Percentiles rank a stretch among this genome's conserved stretches.
phyloP scores from a whole-genome alignment of 441 rosid species.

The California macrophylla region DNA sequence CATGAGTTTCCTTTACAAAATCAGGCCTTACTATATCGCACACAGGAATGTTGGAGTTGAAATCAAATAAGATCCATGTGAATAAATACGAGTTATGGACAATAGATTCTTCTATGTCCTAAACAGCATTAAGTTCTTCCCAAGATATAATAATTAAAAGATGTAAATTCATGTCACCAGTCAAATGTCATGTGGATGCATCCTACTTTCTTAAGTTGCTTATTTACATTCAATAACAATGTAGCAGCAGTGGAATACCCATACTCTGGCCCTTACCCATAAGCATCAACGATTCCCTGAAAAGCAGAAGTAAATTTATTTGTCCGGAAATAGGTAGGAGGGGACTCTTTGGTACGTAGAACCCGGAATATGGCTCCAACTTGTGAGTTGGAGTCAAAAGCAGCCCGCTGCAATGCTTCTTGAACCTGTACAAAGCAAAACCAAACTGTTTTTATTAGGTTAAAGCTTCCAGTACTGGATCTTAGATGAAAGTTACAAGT shows the following conservation, averaged over 20 bases:
- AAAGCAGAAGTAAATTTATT: conserved; percentile 64
- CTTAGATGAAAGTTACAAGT: background rate
- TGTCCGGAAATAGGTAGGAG: conserved; percentile 66
- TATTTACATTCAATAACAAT: background rate
- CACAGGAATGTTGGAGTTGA: background rate
- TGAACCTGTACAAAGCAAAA: conserved; percentile 40
- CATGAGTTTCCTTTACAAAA: background rate
- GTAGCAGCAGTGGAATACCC: background rate
- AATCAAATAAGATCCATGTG: background rate
- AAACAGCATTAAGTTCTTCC: background rate
- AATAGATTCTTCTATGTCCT: background rate
- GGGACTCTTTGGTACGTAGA: conserved; percentile 50
- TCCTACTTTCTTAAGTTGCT: background rate
- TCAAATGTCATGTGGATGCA: background rate
- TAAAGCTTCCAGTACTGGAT: background rate
- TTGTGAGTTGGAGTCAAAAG: conserved; percentile 60
- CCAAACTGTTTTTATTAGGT: background rate
- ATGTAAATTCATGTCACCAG: background rate
- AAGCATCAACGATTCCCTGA: conserved; percentile 78
- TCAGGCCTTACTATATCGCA: background rate
- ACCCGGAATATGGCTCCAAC: conserved; percentile 61
- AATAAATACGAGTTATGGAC: background rate
- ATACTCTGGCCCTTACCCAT: conserved; percentile 44
- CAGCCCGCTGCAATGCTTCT: conserved; percentile 59
- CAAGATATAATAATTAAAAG: background rate